phyloP scores from a whole-genome alignment of 257 asterid genomes.

The Solanum ossicruentum region DNA sequence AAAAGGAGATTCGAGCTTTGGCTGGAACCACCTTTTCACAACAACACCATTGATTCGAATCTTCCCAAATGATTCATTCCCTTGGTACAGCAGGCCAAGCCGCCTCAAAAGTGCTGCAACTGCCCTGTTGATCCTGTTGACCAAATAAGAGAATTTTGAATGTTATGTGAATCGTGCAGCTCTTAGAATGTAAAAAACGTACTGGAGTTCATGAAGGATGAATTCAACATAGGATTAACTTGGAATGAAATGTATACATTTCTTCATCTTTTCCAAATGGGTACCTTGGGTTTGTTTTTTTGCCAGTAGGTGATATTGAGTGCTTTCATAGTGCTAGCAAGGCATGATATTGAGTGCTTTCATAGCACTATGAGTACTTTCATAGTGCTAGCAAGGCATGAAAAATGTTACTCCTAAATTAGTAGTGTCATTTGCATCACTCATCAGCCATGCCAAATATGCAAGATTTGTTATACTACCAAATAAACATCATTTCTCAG shows the following conservation, averaged over 20 bases:
- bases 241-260: neutral
- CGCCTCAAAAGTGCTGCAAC: slow-evolving; percentile 75
- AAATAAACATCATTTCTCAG: neutral
- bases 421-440: neutral
- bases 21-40: slow-evolving; percentile 80
- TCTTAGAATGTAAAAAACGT: neutral
- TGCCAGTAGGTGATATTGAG: neutral
- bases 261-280: neutral
- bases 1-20: slow-evolving; percentile 49
- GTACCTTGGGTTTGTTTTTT: neutral
- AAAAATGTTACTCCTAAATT: neutral
- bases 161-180: neutral
- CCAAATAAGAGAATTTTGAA: slow-evolving; percentile 11
- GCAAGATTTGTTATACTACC: neutral
- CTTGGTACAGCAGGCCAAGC: slow-evolving; percentile 61
- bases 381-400: neutral
- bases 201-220: neutral
- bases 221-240: neutral
- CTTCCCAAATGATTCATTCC: slow-evolving; percentile 78
- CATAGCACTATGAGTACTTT: neutral
- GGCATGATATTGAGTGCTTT: neutral
- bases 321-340: neutral
- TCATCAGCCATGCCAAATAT: neutral
- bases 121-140: slow-evolving; percentile 71
- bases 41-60: slow-evolving; percentile 64